These are phyloP conservation scores for Colletotrichum liaoningense DNA, from an alignment of 2,329 filamentous ascomycete genomes.

Conservation along the genomic window DNA sequence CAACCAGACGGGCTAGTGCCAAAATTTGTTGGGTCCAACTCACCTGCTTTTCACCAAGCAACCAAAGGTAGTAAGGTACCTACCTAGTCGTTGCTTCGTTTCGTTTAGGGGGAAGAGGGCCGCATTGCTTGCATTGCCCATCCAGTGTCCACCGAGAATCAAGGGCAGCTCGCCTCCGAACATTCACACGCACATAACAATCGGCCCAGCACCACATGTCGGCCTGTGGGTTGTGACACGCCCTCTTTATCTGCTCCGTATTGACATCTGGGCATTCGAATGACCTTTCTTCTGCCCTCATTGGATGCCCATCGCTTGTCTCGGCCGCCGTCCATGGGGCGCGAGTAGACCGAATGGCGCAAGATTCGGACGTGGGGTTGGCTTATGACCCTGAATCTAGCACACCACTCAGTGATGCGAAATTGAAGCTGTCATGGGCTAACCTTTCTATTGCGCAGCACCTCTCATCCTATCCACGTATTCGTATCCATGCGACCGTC, in stretches of 20 bases:
- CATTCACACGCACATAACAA: slow-evolving; percentile 5
- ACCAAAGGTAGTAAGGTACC: not conserved
- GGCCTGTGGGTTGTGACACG: not conserved
- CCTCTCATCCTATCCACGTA: not conserved
- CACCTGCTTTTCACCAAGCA: not conserved
- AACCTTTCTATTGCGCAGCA: not conserved
- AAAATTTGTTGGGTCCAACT: slow-evolving; percentile 32
- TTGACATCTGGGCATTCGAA: slow-evolving; percentile 1
- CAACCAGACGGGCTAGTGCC: slow-evolving; percentile 17
- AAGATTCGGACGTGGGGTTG: slow-evolving; percentile 15
- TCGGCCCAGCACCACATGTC: slow-evolving; percentile 20
- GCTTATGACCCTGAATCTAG: not conserved
- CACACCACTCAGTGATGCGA: not conserved
- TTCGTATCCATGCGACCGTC: not conserved
- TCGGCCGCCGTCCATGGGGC: slow-evolving; percentile 6
- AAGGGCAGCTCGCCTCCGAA: not conserved
- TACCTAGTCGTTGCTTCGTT: slow-evolving; percentile 8
- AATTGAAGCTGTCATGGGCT: not conserved
- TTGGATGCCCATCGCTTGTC: slow-evolving; percentile 14
- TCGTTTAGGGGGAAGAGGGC: slow-evolving; percentile 12
- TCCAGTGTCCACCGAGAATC: not conserved
- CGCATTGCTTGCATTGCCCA: not conserved
- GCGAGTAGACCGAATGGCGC: slow-evolving; percentile 4
- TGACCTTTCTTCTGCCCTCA: slow-evolving; percentile 6
- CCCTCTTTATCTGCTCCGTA: not conserved